phyloP scores from a whole-genome alignment of 2,329 filamentous ascomycete species.

The Venturia nashicola region DNA sequence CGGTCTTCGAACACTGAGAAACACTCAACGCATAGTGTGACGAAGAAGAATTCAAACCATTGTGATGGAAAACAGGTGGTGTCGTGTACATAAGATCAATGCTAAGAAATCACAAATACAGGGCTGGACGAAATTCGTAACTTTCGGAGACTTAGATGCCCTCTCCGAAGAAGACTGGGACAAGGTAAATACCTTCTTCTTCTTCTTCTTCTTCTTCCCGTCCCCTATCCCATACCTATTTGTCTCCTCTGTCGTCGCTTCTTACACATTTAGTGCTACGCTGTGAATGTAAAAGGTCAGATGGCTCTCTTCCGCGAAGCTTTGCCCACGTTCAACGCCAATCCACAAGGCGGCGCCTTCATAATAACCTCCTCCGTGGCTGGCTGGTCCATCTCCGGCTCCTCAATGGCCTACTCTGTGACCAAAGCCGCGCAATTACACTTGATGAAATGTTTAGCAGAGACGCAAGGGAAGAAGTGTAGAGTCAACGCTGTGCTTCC shows the following conservation, averaged over 20 bases:
- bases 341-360: conserved; percentile 48
- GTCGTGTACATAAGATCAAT: not conserved
- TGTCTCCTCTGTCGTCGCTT: too few relatives aligned
- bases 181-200: conserved; percentile 28
- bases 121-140: conserved; percentile 50
- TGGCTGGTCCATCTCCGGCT: conserved; percentile 32
- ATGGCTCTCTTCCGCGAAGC: conserved; percentile 43
- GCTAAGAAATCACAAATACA: conserved; percentile 15
- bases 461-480: conserved; percentile 49
- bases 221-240: not conserved
- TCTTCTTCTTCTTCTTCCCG: not conserved
- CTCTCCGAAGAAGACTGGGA: conserved; percentile 52
- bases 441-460: conserved; percentile 52
- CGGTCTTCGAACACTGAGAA: too few relatives aligned
- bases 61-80: too few relatives aligned
- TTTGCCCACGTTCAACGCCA: conserved; percentile 45
- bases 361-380: conserved; percentile 53
- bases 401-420: conserved; percentile 59
- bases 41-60: too few relatives aligned
- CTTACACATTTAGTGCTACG: not conserved
- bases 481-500: conserved; percentile 53
- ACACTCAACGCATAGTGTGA: too few relatives aligned
- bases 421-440: conserved; percentile 64
- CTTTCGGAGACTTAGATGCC: conserved; percentile 45
- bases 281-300: conserved; percentile 43